Evolutionary conservation across 371 early-diverging fungal species (phyloP).

Genomic region (Mucor circinelloides): DNA sequence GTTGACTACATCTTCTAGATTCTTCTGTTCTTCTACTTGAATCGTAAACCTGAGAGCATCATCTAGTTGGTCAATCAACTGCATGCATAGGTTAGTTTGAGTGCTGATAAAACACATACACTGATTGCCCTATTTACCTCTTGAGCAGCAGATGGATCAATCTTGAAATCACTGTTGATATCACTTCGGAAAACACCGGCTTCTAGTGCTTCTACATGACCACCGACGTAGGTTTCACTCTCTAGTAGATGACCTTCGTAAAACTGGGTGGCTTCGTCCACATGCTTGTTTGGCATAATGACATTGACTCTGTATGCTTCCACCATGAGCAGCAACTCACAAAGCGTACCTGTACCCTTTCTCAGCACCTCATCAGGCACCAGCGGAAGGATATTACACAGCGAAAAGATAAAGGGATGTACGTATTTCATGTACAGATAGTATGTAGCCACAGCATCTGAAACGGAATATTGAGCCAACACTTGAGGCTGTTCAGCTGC

Average conservation of each 20-base stretch:
- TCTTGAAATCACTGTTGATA: constrained; percentile 86
- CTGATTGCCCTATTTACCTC: constrained; percentile 48
- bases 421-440: constrained; percentile 99
- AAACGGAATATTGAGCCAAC: constrained; percentile 99
- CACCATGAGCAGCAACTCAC: constrained; percentile 98
- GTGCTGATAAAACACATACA: background rate
- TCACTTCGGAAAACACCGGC: constrained; percentile 99
- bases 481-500: constrained; percentile 94
- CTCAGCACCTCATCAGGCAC: constrained; percentile 96
- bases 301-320: constrained; percentile 93
- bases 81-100: background rate
- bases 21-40: constrained; percentile 76
- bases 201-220: constrained; percentile 98
- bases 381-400: constrained; percentile 99
- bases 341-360: constrained; percentile 98
- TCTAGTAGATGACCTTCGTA: constrained; percentile 94
- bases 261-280: constrained; percentile 72
- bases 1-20: constrained; percentile 71
- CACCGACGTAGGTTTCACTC: constrained; percentile 98
- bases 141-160: constrained; percentile 79
- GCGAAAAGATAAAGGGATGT: constrained; percentile 98
- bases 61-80: constrained; percentile 92
- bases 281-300: constrained; percentile 97
- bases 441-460: constrained; percentile 99
- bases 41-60: constrained; percentile 89